These are phyloP conservation scores for Apiotrichum brassicae DNA, from an alignment of 1,284 basidiomycete genomes.

Conservation along the genomic window DNA sequence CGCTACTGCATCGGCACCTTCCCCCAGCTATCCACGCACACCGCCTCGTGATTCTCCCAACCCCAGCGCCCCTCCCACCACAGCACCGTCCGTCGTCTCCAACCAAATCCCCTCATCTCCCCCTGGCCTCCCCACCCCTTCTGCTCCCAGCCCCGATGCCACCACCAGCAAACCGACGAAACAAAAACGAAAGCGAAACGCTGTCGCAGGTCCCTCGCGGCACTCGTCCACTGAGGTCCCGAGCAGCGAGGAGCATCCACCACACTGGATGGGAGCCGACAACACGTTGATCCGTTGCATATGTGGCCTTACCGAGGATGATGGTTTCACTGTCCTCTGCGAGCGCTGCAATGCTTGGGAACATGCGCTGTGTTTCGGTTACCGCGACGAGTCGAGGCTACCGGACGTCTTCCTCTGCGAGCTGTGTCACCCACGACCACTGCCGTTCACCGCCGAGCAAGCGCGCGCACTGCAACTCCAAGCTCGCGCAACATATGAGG, in stretches of 20 bases:
- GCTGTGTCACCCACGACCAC: constrained; percentile 36
- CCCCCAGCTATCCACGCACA: constrained; percentile 22
- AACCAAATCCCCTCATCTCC: constrained; percentile 13
- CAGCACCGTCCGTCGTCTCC: constrained; percentile 5
- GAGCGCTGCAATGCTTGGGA: constrained; percentile 85
- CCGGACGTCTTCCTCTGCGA: constrained; percentile 56
- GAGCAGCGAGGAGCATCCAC: constrained; percentile 10
- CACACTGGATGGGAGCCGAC: constrained; percentile 44
- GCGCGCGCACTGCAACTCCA: constrained; percentile 27
- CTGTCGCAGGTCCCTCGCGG: constrained; percentile 28
- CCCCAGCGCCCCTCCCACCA: not conserved
- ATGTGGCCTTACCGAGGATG: constrained; percentile 57
- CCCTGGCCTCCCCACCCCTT: constrained; percentile 11
- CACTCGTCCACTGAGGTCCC: constrained; percentile 19
- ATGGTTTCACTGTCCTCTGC: constrained; percentile 88
- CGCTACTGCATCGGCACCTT: not conserved
- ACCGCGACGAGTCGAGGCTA: constrained; percentile 58
- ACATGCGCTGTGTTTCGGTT: constrained; percentile 79
- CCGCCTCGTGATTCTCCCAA: constrained; percentile 27
- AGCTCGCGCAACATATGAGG: constrained; percentile 4
- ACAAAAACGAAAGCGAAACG: constrained; percentile 34
- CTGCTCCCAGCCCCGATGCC: constrained; percentile 16
- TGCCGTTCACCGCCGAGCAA: constrained; percentile 21
- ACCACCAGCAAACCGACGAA: constrained; percentile 19
- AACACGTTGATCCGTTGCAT: constrained; percentile 47